Conservation (phyloP, 2,329 filamentous ascomycete species). For the Fusarium sp. region DNA sequence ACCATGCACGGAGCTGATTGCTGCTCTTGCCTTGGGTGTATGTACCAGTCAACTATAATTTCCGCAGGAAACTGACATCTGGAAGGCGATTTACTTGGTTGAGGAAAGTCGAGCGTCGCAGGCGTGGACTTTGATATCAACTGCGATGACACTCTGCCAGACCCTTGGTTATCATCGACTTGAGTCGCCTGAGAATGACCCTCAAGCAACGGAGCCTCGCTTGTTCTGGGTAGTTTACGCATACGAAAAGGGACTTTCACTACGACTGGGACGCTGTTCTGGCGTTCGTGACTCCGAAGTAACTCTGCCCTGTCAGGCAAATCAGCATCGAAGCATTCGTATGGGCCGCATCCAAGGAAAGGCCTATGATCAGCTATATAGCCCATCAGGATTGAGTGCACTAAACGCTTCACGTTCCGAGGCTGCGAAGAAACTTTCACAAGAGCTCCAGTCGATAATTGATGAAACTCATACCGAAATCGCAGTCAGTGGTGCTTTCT, state of each 20-base stretch:
- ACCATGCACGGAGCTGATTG: slow-evolving; percentile 50
- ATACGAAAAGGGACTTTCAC: slow-evolving; percentile 53
- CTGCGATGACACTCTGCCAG: slow-evolving; percentile 51
- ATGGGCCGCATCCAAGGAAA: slow-evolving; percentile 48
- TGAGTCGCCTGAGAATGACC: rapidly evolving
- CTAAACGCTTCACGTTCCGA: neutral
- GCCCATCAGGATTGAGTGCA: slow-evolving; percentile 26
- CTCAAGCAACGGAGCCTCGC: neutral
- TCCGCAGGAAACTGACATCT: rapidly evolving
- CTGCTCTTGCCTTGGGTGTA: slow-evolving; percentile 53
- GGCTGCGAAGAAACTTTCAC: slow-evolving; percentile 1
- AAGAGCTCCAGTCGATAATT: slow-evolving; percentile 23
- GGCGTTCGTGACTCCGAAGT: slow-evolving; percentile 52
- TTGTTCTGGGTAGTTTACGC: slow-evolving; percentile 55
- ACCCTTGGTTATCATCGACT: slow-evolving; percentile 51
- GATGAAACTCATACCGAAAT: slow-evolving; percentile 22
- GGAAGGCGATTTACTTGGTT: slow-evolving; percentile 50
- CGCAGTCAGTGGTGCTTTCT: neutral
- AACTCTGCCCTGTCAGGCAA: slow-evolving; percentile 30
- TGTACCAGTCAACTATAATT: neutral
- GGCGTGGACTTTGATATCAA: slow-evolving; percentile 54
- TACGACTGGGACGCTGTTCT: slow-evolving; percentile 52
- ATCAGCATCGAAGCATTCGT: slow-evolving; percentile 35
- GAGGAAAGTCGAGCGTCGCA: slow-evolving; percentile 50
- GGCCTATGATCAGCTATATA: slow-evolving; percentile 53